These are phyloP conservation scores for Leccinum huronense DNA, from an alignment of 1,284 basidiomycete genomes.

Conservation along the genomic window DNA sequence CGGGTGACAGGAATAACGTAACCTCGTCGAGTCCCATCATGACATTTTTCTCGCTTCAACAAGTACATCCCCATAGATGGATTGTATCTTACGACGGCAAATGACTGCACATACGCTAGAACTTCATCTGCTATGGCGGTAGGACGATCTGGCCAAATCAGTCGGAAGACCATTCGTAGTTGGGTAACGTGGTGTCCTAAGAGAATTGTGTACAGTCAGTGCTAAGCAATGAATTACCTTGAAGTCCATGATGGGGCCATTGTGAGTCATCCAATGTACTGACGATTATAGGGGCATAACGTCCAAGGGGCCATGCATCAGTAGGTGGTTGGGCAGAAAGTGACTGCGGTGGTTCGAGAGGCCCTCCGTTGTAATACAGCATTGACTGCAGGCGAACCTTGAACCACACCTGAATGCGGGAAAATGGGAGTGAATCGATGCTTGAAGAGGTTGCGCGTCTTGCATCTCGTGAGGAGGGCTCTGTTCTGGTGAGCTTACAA, in stretches of 20 bases:
- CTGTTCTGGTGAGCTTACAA: too few relatives aligned
- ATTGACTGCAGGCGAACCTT: not conserved
- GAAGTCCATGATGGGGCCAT: not conserved
- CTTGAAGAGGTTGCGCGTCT: too few relatives aligned
- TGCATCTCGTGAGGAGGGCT: too few relatives aligned
- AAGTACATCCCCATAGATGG: not conserved
- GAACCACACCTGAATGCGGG: not conserved
- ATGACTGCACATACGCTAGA: not conserved
- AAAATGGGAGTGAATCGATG: too few relatives aligned
- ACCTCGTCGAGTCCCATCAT: not conserved
- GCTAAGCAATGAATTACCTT: not conserved
- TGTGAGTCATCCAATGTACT: not conserved
- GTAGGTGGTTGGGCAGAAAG: not conserved
- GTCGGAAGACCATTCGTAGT: not conserved
- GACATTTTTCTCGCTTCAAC: not conserved
- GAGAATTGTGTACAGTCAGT: not conserved
- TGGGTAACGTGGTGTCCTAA: not conserved
- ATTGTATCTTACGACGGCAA: not conserved
- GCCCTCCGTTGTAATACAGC: not conserved
- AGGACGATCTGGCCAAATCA: not conserved
- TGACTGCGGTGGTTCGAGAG: not conserved
- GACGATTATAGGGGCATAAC: not conserved
- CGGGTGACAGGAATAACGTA: not conserved
- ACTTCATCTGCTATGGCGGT: not conserved
- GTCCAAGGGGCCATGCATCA: not conserved